Base-by-base conservation (phyloP, 2,329 filamentous ascomycete species). In the Pseudogymnoascus sp. region DNA sequence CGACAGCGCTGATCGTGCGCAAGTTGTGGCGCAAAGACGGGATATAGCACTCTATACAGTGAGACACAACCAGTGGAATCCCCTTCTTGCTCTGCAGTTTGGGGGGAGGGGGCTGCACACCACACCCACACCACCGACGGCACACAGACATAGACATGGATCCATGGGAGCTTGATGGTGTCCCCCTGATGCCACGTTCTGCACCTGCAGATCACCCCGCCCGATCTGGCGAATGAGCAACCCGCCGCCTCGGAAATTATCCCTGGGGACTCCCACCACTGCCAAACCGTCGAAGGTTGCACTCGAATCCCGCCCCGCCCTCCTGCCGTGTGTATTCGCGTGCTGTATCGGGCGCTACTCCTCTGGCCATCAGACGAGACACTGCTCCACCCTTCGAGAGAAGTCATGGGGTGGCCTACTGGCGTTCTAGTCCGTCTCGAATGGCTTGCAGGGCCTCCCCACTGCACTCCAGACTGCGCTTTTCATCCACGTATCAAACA, bases 171-270 rank as follows among this genome's bases (percentile, higher is more conserved):
- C 43, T 50, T 50, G 43, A 53, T 53, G 25, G 43, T 53, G 25
- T 53, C 43, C 43, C 41, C 43, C 43, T 53, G 43, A 53, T 53
- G 43, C 43, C 43, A 53, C 43, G 43, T 53, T 53, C 43, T 53
- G n/a, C 25, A 53, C 43, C 43, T 53, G 43, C 43, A 53, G 43
- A 53, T 53, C 43, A 53, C 43, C 43, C 43, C 43, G 43, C 43
- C n/a, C 43, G 25, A 33, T 53, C 25, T 30, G 18, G 43, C 43
- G 43, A 53, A 53, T 53, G 43, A 53, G 25, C n/a, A 53, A 53
- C 43, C 43, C 43, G 43, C 43, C n/a, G 43, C 43, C 25, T 53
- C 43, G 43, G 43, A 53, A 53, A 53, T 53, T 53, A 53, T 33
- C 43, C 43, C 12, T 53, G 43, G 9, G 18, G 25, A 53, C 43